Evolutionary conservation across 1,284 basidiomycete species (phyloP).

Genomic region (Rhodotorula glutinis): DNA sequence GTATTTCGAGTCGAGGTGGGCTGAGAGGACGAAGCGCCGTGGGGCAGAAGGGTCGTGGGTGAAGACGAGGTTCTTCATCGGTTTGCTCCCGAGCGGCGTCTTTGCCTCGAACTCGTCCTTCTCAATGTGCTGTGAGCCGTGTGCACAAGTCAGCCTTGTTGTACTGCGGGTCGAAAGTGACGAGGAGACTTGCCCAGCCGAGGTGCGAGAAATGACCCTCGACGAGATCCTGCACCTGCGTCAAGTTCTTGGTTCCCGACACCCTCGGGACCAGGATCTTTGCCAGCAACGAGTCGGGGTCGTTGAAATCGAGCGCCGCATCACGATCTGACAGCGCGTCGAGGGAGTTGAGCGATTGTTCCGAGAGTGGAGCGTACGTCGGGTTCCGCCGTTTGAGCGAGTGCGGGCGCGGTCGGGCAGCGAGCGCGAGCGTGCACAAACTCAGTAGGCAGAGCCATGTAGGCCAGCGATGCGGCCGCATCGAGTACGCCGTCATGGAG

Average conservation of each 20-base stretch:
- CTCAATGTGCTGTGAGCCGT: slow-evolving; percentile 22
- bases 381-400: slow-evolving; percentile 34
- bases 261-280: slow-evolving; percentile 39
- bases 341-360: slow-evolving; percentile 19
- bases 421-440: background rate
- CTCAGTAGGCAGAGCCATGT: background rate
- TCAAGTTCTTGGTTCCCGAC: slow-evolving; percentile 38
- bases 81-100: slow-evolving; percentile 79
- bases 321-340: slow-evolving; percentile 17
- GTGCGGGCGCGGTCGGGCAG: slow-evolving; percentile 30
- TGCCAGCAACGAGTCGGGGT: slow-evolving; percentile 31
- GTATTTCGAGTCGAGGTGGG: slow-evolving; percentile 95
- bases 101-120: slow-evolving; percentile 66
- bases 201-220: slow-evolving; percentile 30
- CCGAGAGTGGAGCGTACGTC: slow-evolving; percentile 32
- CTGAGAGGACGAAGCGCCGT: slow-evolving; percentile 77
- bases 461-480: background rate
- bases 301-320: slow-evolving; percentile 34
- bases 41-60: slow-evolving; percentile 87
- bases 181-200: slow-evolving; percentile 19
- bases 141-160: background rate
- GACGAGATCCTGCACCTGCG: slow-evolving; percentile 35
- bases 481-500: background rate
- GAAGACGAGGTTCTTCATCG: slow-evolving; percentile 88
- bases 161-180: background rate